Conservation (phyloP, 2,329 filamentous ascomycete genomes). For the Sporothrix phasma region DNA sequence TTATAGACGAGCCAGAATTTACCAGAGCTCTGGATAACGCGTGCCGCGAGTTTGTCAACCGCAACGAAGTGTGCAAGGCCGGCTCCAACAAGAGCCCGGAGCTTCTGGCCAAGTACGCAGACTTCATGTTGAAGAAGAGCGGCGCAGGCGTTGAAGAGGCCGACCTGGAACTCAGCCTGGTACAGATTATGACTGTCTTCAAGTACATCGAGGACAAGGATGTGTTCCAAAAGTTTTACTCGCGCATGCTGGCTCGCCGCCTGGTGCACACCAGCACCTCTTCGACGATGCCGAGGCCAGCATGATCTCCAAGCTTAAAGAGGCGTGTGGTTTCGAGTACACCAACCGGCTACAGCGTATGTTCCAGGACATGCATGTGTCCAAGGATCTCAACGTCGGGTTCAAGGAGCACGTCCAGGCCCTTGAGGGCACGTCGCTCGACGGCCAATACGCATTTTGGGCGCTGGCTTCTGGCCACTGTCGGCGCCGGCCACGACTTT, state of each 20-base stretch:
- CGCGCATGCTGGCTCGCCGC: slow-evolving; percentile 88
- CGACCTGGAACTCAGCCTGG: slow-evolving; percentile 79
- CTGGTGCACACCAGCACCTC: slow-evolving; percentile 92
- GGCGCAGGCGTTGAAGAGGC: slow-evolving; percentile 87
- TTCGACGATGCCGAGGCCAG: slow-evolving; percentile 93
- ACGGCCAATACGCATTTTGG: slow-evolving; percentile 89
- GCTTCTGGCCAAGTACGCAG: slow-evolving; percentile 88
- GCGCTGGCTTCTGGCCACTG: slow-evolving; percentile 95
- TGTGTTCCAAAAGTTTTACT: slow-evolving; percentile 99
- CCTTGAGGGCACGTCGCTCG: slow-evolving; percentile 61
- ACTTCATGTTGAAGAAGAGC: slow-evolving; percentile 85
- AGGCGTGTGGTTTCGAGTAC: slow-evolving; percentile 97
- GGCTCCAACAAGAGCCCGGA: slow-evolving; percentile 92
- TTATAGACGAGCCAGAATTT: slow-evolving; percentile 92
- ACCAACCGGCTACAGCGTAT: slow-evolving; percentile 99
- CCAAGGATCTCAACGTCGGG: slow-evolving; percentile 85
- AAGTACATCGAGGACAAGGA: slow-evolving; percentile 99
- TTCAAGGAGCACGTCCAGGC: slow-evolving; percentile 68
- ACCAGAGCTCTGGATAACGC: slow-evolving; percentile 93
- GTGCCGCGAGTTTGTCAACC: slow-evolving; percentile 95
- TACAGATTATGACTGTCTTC: slow-evolving; percentile 98
- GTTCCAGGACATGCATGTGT: slow-evolving; percentile 99
- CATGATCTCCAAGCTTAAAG: slow-evolving; percentile 99
- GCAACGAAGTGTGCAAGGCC: slow-evolving; percentile 90
- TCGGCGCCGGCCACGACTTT: slow-evolving; percentile 81